These are phyloP conservation scores for Scleroderma citrinum DNA, from an alignment of 768 basidiomycete species.

Conservation along the genomic window DNA sequence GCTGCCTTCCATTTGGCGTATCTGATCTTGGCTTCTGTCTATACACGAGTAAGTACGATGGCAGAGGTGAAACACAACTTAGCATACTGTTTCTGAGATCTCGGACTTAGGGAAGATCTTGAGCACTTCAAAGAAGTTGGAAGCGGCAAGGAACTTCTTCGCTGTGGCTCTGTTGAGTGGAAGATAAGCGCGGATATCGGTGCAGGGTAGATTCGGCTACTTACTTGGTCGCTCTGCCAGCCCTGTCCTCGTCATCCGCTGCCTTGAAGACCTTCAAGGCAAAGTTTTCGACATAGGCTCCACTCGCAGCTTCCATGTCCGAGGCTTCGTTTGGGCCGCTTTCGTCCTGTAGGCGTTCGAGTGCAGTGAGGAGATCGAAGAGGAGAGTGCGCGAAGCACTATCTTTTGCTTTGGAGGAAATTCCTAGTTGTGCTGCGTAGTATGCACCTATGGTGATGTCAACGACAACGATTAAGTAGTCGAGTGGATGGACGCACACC, in stretches of 20 bases:
- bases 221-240: constrained; percentile 69
- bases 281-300: constrained; percentile 94
- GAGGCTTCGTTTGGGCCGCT: constrained; percentile 75
- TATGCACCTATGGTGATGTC: constrained; percentile 59
- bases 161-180: constrained; percentile 66
- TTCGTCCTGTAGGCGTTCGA: constrained; percentile 77
- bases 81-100: constrained; percentile 51
- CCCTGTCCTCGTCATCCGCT: constrained; percentile 90
- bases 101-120: constrained; percentile 62
- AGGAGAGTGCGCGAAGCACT: constrained; percentile 60
- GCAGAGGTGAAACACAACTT: not conserved
- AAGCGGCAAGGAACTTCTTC: constrained; percentile 90
- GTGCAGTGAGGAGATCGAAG: constrained; percentile 62
- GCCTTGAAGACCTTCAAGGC: constrained; percentile 80
- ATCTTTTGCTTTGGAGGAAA: constrained; percentile 67
- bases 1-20: constrained; percentile 98
- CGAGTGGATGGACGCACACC: constrained; percentile 54
- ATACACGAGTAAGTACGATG: constrained; percentile 1
- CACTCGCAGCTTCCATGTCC: constrained; percentile 73
- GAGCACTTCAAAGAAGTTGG: constrained; percentile 90
- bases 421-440: constrained; percentile 86
- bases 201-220: constrained; percentile 6
- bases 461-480: constrained; percentile 1
- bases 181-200: not conserved
- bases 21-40: constrained; percentile 84